A percentile compares a stretch with the other conserved stretches of the same genome.
phyloP scores from a whole-genome alignment of 352 stramenopile genomes.

The Thraustochytrium striatum region DNA sequence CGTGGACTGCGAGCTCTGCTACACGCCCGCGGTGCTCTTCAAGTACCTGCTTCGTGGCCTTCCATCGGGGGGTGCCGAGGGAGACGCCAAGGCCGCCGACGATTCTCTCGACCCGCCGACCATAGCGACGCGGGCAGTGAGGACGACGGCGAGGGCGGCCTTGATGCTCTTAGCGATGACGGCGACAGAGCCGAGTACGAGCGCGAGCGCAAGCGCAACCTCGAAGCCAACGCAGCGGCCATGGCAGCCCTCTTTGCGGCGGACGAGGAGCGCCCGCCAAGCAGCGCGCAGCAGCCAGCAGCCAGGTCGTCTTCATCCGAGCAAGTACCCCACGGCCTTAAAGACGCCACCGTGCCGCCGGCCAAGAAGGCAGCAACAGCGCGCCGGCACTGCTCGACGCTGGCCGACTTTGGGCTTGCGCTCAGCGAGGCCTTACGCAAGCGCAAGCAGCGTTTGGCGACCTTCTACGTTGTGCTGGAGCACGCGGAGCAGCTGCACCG shows the following conservation, averaged over 20 bases:
- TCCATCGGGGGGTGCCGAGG: background rate
- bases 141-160: background rate
- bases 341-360: background rate
- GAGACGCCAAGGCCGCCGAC: background rate
- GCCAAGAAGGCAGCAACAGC: background rate
- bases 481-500: background rate
- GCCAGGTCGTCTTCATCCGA: background rate
- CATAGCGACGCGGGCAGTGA: background rate
- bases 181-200: background rate
- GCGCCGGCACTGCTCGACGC: background rate
- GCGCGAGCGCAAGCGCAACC: background rate
- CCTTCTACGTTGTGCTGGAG: slow-evolving; percentile 28
- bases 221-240: no score
- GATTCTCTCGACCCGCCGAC: no score
- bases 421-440: background rate
- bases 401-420: background rate
- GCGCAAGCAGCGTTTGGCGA: background rate
- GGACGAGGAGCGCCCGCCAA: no score
- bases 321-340: background rate
- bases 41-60: background rate
- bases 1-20: slow-evolving; percentile 30
- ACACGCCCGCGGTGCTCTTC: background rate
- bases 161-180: background rate
- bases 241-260: no score
- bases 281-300: background rate